Evolutionary conservation across 305 asterid species (phyloP).

Genomic region (Euphrasia arctica): DNA sequence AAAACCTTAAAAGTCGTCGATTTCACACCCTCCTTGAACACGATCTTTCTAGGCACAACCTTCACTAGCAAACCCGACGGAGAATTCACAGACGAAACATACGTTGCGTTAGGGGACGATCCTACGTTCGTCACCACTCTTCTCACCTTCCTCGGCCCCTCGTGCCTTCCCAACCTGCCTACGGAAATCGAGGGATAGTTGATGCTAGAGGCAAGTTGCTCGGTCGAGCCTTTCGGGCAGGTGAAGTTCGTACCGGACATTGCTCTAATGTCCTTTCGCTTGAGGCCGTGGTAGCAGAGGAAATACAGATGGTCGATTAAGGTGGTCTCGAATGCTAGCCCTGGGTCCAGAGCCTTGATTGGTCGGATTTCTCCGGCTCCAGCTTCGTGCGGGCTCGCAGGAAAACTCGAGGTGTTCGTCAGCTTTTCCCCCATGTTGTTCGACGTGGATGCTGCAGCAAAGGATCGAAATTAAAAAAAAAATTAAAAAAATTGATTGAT

Average conservation of each 20-base stretch:
- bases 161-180: constrained; percentile 28
- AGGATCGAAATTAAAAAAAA: background rate
- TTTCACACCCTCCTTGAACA: background rate
- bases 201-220: background rate
- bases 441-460: constrained; percentile 43
- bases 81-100: background rate
- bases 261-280: background rate
- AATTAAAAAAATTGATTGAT: background rate
- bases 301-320: background rate
- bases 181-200: constrained; percentile 67
- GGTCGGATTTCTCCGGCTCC: constrained; percentile 50
- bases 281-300: background rate
- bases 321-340: background rate
- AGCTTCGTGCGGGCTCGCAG: constrained; percentile 49
- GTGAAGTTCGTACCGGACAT: background rate
- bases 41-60: background rate
- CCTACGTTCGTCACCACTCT: constrained; percentile 40
- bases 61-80: background rate
- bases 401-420: constrained; percentile 37
- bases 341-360: too few species aligned
- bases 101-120: background rate
- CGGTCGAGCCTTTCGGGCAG: background rate
- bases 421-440: constrained; percentile 41
- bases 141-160: constrained; percentile 39
- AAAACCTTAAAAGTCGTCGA: background rate